phyloP scores from a whole-genome alignment of 805 yeast genomes.

The Metschnikowia continentalis region DNA sequence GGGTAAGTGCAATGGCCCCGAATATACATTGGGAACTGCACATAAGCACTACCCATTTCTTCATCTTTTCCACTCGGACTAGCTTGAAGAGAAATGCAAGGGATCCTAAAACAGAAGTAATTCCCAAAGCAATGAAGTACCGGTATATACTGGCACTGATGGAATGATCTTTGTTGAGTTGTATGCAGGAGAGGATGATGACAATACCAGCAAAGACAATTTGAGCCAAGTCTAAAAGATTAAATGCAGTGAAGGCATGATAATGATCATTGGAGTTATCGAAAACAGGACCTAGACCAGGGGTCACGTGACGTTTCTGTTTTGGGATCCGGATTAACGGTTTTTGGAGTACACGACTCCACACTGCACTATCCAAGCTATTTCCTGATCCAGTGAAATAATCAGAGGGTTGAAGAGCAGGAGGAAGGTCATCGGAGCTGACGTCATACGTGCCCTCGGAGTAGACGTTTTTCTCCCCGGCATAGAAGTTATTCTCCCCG shows the following conservation, averaged over 20 bases:
- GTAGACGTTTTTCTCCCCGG: neutral
- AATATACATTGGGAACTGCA: slow-evolving; percentile 32
- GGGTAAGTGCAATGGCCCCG: slow-evolving; percentile 34
- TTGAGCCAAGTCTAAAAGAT: slow-evolving; percentile 30
- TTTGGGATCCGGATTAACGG: neutral
- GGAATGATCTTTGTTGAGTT: slow-evolving; percentile 21
- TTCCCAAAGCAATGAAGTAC: slow-evolving; percentile 35
- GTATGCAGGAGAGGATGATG: slow-evolving; percentile 25
- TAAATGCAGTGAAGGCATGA: slow-evolving; percentile 24
- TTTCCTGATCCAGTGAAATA: neutral
- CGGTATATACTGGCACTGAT: slow-evolving; percentile 27
- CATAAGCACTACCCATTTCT: slow-evolving; percentile 38
- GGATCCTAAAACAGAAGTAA: slow-evolving; percentile 30
- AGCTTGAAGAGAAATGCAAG: slow-evolving; percentile 32
- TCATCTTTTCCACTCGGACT: slow-evolving; percentile 31
- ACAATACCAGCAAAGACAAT: slow-evolving; percentile 25
- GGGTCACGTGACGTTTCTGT: neutral
- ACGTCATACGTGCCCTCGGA: neutral
- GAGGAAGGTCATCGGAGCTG: neutral
- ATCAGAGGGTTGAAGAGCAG: neutral
- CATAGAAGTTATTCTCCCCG: too few species aligned
- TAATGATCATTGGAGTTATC: neutral
- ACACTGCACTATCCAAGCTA: neutral
- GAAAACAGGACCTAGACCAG: neutral
- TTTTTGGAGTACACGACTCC: neutral